Evolutionary conservation across 371 early-diverging fungal species (phyloP), one percentile per base, ranked within the genome.

Genomic region (Mucor velutinosus): DNA sequence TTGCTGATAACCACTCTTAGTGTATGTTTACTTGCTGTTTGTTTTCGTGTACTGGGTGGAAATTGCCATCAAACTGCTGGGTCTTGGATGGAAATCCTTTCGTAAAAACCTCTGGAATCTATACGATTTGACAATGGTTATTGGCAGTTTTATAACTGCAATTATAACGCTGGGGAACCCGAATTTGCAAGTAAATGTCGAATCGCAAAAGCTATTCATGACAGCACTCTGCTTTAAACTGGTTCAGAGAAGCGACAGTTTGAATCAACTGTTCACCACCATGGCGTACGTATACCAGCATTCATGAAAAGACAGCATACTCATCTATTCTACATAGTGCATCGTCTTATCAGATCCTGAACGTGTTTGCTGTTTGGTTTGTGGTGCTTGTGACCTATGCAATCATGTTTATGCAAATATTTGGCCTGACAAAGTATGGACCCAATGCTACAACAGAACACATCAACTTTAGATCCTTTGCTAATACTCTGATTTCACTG

Each of bases 341-440:
- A 10, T 86, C 88, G 47, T 77, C 88, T 3, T 80, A 82, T 60
- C 87, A 87, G 21, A 90, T 91, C 29, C 39, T 85, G 33, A 89
- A 86, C 70, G 80, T 90, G 41, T 82, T 89, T 61, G 86, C 85
- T 2, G 89, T 89, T 0, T 90, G 90, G 90, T 80, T 89, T 59
- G 83, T 90, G 8, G 85, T 90, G 21, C 75, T 89, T 72, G 77
- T 84, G 3, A 85, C 89, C 0, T 92, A 89, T 66, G 82, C 88
- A 0, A 87, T 92, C 64, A 85, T 90, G 84, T 90, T 89, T 72
- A 84, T 87, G 79, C 89, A 90, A 70, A 85, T 91, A 17, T 92
- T 89, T 79, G 90, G 90, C 2, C 68, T 90, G 63, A 90, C 92
- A 5, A 78, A 82, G 32, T 87, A 82, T 66, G 92, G 92, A 17